phyloP scores from a whole-genome alignment of 2,329 filamentous ascomycete species.

The Penicillium sp. region DNA sequence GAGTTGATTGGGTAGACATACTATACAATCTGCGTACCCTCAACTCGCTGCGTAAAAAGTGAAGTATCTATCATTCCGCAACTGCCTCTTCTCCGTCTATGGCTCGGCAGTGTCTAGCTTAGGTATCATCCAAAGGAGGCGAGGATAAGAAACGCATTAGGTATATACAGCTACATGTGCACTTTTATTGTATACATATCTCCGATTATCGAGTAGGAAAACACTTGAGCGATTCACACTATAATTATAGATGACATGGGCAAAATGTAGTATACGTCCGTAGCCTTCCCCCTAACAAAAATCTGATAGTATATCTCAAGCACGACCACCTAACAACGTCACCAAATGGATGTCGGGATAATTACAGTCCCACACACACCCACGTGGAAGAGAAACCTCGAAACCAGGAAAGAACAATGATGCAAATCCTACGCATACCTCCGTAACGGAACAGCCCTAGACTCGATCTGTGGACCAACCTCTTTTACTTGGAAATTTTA shows the following conservation, averaged over 20 bases:
- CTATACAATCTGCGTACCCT: not conserved
- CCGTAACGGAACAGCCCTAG: not conserved
- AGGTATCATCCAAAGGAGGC: not conserved
- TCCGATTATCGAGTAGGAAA: not conserved
- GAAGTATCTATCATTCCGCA: too few species aligned
- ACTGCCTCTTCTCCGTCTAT: too few species aligned
- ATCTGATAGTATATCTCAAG: too few species aligned
- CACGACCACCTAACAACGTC: not conserved
- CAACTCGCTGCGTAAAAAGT: not conserved
- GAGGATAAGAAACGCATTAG: not conserved
- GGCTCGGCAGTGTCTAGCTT: too few species aligned
- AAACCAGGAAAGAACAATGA: not conserved
- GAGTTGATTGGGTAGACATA: not conserved
- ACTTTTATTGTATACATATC: not conserved
- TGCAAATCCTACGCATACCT: not conserved
- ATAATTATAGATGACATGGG: too few species aligned
- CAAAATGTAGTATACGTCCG: too few species aligned
- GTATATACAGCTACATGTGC: not conserved
- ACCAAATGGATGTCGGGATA: not conserved
- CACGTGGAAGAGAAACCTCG: not conserved
- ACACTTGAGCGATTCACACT: too few species aligned
- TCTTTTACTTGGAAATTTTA: constrained; percentile 18
- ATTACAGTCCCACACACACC: not conserved
- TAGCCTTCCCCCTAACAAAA: too few species aligned
- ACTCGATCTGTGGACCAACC: constrained; percentile 30